Conservation (phyloP, 164 flowering plant genomes). For the Kalanchoe fedtschenkoi region DNA sequence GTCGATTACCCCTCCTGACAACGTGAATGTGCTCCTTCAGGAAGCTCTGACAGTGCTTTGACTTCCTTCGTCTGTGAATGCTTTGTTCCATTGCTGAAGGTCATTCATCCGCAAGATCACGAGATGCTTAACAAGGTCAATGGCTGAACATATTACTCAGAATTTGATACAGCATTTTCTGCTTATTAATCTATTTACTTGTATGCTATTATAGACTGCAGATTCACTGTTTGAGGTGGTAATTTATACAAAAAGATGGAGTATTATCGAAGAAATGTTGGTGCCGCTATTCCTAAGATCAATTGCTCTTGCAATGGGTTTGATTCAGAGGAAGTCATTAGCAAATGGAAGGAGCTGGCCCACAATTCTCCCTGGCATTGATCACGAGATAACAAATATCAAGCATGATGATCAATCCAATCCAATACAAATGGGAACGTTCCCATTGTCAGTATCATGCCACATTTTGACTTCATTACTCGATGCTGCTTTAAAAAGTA, state of each 20-base stretch:
- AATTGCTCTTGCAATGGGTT: conserved; percentile 36
- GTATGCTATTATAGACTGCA: conserved; percentile 30
- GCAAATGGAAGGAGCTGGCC: conserved; percentile 28
- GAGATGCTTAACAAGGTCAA: conserved; percentile 60
- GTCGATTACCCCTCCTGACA: conserved; percentile 5
- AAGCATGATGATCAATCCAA: conserved; percentile 14
- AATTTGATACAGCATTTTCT: neutral
- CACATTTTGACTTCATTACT: conserved; percentile 45
- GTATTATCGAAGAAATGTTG: conserved; percentile 39
- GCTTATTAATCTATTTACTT: conserved; percentile 10
- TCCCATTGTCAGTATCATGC: conserved; percentile 48
- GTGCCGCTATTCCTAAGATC: conserved; percentile 52
- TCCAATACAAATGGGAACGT: conserved; percentile 10
- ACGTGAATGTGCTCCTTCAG: conserved; percentile 13
- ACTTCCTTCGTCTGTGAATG: conserved; percentile 42
- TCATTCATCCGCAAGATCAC: conserved; percentile 25
- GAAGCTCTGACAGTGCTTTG: conserved; percentile 13
- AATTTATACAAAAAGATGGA: conserved; percentile 39
- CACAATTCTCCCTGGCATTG: conserved; percentile 12
- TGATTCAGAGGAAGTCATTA: conserved; percentile 31
- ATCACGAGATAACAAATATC: conserved; percentile 7
- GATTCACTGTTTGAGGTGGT: conserved; percentile 48
- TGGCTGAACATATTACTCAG: neutral
- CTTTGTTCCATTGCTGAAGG: conserved; percentile 49
- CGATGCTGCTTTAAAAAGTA: conserved; percentile 33